Evolutionary conservation across 768 basidiomycete genomes (phyloP).

Genomic region (Trametopsis cervina): DNA sequence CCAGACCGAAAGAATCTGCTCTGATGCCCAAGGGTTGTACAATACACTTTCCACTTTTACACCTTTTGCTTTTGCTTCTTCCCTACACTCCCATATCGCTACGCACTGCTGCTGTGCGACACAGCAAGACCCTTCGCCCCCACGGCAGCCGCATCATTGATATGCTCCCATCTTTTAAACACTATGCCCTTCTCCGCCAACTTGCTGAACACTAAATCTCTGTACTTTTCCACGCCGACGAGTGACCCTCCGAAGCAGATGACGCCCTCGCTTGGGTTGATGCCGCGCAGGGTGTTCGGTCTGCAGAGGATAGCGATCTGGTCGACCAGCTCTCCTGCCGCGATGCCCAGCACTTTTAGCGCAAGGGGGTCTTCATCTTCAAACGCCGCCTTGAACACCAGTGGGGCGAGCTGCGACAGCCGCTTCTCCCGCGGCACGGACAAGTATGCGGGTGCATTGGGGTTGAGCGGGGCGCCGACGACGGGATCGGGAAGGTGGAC

Average conservation of each 20-base stretch:
- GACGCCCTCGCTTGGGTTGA: constrained; percentile 50
- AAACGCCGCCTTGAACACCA: constrained; percentile 77
- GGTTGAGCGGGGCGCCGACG: constrained; percentile 24
- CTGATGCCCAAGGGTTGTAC: too few species aligned
- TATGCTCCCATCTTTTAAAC: constrained; percentile 59
- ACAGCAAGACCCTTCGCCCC: constrained; percentile 55
- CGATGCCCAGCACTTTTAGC: constrained; percentile 43
- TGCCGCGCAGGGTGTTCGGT: constrained; percentile 26
- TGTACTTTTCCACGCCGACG: constrained; percentile 55
- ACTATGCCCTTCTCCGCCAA: constrained; percentile 51
- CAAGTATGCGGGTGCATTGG: constrained; percentile 15
- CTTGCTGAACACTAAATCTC: constrained; percentile 45
- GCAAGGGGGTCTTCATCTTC: constrained; percentile 62
- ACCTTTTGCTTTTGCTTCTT: neutral
- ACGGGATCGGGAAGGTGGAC: constrained; percentile 58
- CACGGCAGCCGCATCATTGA: constrained; percentile 60
- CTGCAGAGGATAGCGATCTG: constrained; percentile 51
- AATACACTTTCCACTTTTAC: neutral
- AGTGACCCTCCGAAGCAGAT: constrained; percentile 79
- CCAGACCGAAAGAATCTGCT: too few species aligned
- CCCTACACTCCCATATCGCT: neutral
- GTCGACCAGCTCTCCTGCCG: constrained; percentile 48
- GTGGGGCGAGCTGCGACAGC: constrained; percentile 62
- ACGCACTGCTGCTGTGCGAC: neutral
- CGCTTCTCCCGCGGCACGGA: constrained; percentile 58